These are phyloP conservation scores for Juncus inflexus DNA, from an alignment of 176 grass and related monocot genomes.

Conservation along the genomic window DNA sequence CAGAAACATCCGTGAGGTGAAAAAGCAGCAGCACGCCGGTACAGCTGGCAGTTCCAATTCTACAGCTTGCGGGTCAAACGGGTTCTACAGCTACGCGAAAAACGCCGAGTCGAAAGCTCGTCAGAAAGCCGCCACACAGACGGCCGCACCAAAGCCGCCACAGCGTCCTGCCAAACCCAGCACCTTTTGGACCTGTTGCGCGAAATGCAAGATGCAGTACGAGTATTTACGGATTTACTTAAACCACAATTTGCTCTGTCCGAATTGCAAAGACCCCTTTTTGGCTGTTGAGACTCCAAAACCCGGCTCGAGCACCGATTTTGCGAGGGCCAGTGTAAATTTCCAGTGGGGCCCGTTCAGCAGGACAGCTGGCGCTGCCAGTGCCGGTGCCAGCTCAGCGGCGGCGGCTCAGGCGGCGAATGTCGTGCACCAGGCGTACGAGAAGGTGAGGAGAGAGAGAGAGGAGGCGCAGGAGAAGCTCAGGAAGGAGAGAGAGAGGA, in stretches of 20 bases:
- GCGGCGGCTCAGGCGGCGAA: slow-evolving; percentile 18
- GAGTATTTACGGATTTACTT: slow-evolving; percentile 87
- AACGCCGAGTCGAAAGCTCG: slow-evolving; percentile 53
- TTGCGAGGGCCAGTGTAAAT: slow-evolving; percentile 1
- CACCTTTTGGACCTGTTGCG: slow-evolving; percentile 96
- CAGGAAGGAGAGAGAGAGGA: slow-evolving; percentile 16
- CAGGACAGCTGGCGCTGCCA: slow-evolving; percentile 7
- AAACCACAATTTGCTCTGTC: slow-evolving; percentile 87
- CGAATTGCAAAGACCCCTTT: slow-evolving; percentile 85
- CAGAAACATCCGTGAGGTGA: slow-evolving; percentile 47
- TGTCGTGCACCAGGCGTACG: slow-evolving; percentile 21
- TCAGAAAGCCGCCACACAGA: neutral
- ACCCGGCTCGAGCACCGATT: slow-evolving; percentile 40
- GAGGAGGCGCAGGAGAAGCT: slow-evolving; percentile 18
- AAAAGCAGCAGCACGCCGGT: neutral
- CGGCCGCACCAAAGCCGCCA: slow-evolving; percentile 21
- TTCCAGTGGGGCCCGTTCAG: slow-evolving; percentile 25
- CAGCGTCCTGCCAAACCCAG: slow-evolving; percentile 37
- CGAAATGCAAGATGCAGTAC: slow-evolving; percentile 87
- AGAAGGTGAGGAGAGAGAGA: slow-evolving; percentile 16
- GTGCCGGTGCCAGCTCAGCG: slow-evolving; percentile 13
- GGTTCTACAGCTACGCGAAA: slow-evolving; percentile 27
- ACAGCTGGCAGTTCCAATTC: slow-evolving; percentile 2
- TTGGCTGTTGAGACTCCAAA: slow-evolving; percentile 72
- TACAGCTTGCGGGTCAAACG: too few species aligned